Evolutionary conservation across 345 rosid species (phyloP), one percentile per base, ranked within the genome.

Genomic region (Euphorbia lathyris): DNA sequence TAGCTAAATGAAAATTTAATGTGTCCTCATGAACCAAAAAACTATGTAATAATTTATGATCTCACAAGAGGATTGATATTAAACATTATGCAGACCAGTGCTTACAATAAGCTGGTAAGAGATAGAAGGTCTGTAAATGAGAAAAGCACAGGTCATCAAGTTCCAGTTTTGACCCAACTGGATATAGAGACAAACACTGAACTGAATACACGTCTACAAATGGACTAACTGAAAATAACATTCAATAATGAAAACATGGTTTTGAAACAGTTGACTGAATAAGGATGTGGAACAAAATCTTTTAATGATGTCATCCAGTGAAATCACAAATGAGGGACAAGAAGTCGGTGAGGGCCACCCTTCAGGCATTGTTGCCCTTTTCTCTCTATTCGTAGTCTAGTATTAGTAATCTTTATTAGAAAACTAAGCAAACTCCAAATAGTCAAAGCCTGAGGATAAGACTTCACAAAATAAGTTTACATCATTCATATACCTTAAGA

Each of bases 1-100:
- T 13, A 72, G 63, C 34, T 62, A 3, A 9, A 43, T 29, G 10
- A 16, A 74, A 40, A 61, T n/a, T n/a, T 29, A 63, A 62, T 25
- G 11, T 61, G 12, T 10, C 59, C n/a, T 10, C 9, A 25, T 11
- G 13, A 52, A 6, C 34, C 30, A 9, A 53, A 11, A 32, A 62
- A 38, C 25, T 27, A 20, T 5, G 43, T 5, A n/a, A 32, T 19
- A 13, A 14, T 55, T 7, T 7, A 67, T 55, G 38, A 25, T 17
- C 63, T 29, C 2, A 59, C 23, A 32, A 16, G 45, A 7, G 7
- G 57, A 57, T 9, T 16, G 55, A 20, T 47, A 7, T 13, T 19
- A 65, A 29, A 45, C 23, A 64, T 26, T 45, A 23, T 34, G 47
- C 4, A 14, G 34, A 1, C 48, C 42, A 67, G 32, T 20, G 45